These are phyloP conservation scores for Scopulariopsis brevicaulis DNA, from an alignment of 2,329 filamentous ascomycete genomes.

Conservation along the genomic window DNA sequence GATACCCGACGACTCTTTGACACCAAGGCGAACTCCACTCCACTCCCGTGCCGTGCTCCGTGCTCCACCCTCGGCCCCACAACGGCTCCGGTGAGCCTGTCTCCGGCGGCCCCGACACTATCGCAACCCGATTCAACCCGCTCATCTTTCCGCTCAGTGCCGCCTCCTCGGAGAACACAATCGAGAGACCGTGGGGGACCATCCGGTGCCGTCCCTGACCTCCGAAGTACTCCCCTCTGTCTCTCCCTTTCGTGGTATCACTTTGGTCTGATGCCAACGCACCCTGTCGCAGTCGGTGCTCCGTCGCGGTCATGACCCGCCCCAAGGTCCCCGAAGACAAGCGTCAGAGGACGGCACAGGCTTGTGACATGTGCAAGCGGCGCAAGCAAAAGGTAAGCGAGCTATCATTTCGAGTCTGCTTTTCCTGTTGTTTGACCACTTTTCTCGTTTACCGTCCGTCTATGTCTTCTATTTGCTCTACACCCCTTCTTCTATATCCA, in stretches of 20 bases:
- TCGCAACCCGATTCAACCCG: not conserved
- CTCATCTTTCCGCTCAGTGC: not conserved
- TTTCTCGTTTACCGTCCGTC: no score
- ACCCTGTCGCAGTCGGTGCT: slow-evolving; percentile 7
- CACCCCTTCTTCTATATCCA: not conserved
- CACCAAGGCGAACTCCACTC: not conserved
- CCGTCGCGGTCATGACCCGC: slow-evolving; percentile 31
- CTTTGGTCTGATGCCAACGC: slow-evolving; percentile 9
- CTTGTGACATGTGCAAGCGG: slow-evolving; percentile 53
- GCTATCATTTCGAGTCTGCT: not conserved
- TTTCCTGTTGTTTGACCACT: not conserved
- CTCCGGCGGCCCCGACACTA: not conserved
- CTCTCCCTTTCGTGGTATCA: not conserved
- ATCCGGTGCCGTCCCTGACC: not conserved
- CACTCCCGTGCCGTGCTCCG: not conserved
- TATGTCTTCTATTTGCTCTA: not conserved
- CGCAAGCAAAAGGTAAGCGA: slow-evolving; percentile 54
- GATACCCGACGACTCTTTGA: not conserved
- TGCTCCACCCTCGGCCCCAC: not conserved
- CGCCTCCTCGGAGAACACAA: not conserved
- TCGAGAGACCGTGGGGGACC: not conserved
- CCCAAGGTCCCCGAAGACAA: slow-evolving; percentile 46
- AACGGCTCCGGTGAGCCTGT: not conserved
- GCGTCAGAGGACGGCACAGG: slow-evolving; percentile 50
- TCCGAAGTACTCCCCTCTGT: not conserved